Evolutionary conservation across 1,284 basidiomycete species (phyloP), one percentile per base, ranked within the genome.

Genomic region (Inonotus hispidus): DNA sequence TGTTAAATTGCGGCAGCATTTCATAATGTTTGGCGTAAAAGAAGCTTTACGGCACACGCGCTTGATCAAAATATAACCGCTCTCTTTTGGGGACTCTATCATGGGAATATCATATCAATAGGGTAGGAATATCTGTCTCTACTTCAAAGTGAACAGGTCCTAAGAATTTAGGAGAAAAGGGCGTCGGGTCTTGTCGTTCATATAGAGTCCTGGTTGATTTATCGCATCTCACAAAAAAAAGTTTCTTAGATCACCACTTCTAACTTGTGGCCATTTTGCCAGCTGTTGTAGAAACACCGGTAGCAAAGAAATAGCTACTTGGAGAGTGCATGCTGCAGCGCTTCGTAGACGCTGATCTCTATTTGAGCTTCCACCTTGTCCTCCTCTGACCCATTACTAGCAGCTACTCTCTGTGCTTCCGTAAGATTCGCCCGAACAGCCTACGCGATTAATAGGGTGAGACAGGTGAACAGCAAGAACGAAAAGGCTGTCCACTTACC

Each of bases 331-430:
- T 92, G 82, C 75, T 98, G 95, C 66, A 99, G 79, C 56, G 93
- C 87, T 79, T 98, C 95, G 74, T 94, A 98, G 66, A 99, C 95
- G 72, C 97, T 94, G 55, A 92, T 90, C 78, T 98, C 96, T 74
- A 98, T 88, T 70, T 89, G 85, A 55, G 95, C 96, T 79, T 96
- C 95, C 64, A 90, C 81, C 82, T 96, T 99, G 76, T 95, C 93
- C 70, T 88, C 88, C 72, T 98, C 94, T 61, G 92, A 89, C 47
- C 93, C 94, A 69, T 82, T 90, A 52, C 93, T 93, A 58, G 80
- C 77, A 14, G 88, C 83, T 49, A 93, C 91, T 72, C 86, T 88
- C 74, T 93, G 81, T 37, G 95, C 95, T 72, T 99, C 97, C 69
- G 88, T 82, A 55, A 99, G 85, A 72, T 93, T 94, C 41, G 88